Conservation (phyloP, 2,329 filamentous ascomycete species). For the Colletotrichum sp. region DNA sequence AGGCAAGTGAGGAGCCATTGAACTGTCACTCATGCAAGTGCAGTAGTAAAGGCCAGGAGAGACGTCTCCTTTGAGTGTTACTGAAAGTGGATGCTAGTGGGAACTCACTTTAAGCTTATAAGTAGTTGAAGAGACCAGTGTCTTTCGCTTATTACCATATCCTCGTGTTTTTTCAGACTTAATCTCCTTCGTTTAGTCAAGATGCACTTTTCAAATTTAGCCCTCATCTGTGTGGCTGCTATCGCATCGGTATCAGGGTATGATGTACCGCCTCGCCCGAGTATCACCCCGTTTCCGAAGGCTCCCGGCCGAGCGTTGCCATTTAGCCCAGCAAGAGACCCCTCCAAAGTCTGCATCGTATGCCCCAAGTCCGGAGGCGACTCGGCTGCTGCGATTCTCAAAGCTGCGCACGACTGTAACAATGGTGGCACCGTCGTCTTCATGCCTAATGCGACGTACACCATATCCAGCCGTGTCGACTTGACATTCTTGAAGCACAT, state of each 20-base stretch:
- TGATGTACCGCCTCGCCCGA: background rate
- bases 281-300: background rate
- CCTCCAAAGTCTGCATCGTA: background rate
- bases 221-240: background rate
- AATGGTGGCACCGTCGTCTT: conserved; percentile 64
- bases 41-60: background rate
- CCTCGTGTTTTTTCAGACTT: background rate
- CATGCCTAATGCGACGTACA: conserved; percentile 58
- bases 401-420: conserved; percentile 64
- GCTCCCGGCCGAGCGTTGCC: background rate
- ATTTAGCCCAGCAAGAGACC: background rate
- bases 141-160: background rate
- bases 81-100: background rate
- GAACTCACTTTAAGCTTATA: background rate
- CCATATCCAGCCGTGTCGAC: conserved; percentile 67
- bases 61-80: background rate
- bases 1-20: background rate
- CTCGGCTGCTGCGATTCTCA: conserved; percentile 48
- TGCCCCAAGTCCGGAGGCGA: background rate
- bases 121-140: background rate
- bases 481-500: conserved; percentile 67
- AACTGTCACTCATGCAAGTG: background rate
- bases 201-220: background rate
- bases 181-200: background rate
- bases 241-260: background rate